Evolutionary conservation across 192 early-diverging fungal species (phyloP), one percentile per base, ranked within the genome.

Genomic region (Umbelopsis vinacea): DNA sequence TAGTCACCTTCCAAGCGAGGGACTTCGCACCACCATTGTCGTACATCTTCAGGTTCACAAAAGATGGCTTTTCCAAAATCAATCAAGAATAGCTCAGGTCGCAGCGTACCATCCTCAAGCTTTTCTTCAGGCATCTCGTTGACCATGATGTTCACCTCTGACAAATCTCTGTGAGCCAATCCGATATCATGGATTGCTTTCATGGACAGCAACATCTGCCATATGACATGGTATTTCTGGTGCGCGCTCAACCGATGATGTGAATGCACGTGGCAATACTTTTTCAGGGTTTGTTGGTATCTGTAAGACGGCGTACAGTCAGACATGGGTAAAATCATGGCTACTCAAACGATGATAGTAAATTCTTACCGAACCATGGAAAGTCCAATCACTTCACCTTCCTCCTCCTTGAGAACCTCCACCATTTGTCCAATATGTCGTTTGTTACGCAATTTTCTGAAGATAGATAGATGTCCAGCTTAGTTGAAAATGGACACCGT

Each of bases 1-100:
- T 79, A 79, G 14, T 79, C 77, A 40, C 77, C 68, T 22, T 50
- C 68, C 14, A 70, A 45, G 1, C 77, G 47, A 0, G 77, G 77
- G 37, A 81, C 76, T 38, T 83, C 60, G 33, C 80, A 77, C 52
- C 83, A 83, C 84, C 82, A 88, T 40, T 77, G 72, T 11, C 75
- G 45, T 0, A 87, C 85, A 68, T 87, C 85, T 15, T 77, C 74
- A 0, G 69, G 60, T 12, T 77, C 71, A 54, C 83, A 80, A 79
- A 89, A 89, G 4, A 83, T 82, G 0, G 87, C 84, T 67, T 89
- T 89, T 14, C 87, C 87, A 74, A 89, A 89, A 73, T 89, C 87
- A 70, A 89, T 89, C 35, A 89, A 71, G 15, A 82, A 83, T 6
- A 89, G 66, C 60, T 79, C 72, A 0, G 86, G 84, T 46, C 71